A percentile compares a stretch with the other conserved stretches of the same genome.
Conservation (phyloP, 148 eudicot genomes). For the Persicaria maculosa region DNA sequence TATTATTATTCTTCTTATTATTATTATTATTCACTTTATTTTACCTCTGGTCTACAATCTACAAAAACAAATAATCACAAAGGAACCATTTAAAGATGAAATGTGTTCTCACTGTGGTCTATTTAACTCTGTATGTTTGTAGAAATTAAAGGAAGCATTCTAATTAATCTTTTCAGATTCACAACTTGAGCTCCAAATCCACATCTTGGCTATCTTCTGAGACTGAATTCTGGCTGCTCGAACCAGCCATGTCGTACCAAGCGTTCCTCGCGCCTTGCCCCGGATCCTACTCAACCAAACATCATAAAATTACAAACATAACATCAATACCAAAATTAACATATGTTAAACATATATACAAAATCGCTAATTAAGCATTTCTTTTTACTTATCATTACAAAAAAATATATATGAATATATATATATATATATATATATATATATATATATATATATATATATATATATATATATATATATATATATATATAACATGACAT, state of each 20-base stretch:
- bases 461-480: too few relatives aligned
- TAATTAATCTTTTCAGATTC: not conserved
- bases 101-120: not conserved
- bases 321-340: not conserved
- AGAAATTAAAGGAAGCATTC: not conserved
- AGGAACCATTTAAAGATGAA: too few relatives aligned
- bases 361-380: too few relatives aligned
- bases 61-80: constrained; percentile 3
- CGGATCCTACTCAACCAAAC: constrained; percentile 12
- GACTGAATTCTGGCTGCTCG: constrained; percentile 38
- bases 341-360: too few relatives aligned
- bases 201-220: constrained; percentile 35
- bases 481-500: not conserved
- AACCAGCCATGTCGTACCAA: constrained; percentile 18
- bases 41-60: not conserved
- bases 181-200: constrained; percentile 51
- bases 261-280: constrained; percentile 15
- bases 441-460: too few relatives aligned
- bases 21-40: too few relatives aligned
- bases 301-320: not conserved
- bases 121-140: not conserved
- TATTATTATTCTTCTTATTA: too few relatives aligned
- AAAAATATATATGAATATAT: too few relatives aligned
- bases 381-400: too few relatives aligned
- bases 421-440: too few relatives aligned